Evolutionary conservation across 768 basidiomycete genomes (phyloP).

Genomic region (Naganishia randhawae): DNA sequence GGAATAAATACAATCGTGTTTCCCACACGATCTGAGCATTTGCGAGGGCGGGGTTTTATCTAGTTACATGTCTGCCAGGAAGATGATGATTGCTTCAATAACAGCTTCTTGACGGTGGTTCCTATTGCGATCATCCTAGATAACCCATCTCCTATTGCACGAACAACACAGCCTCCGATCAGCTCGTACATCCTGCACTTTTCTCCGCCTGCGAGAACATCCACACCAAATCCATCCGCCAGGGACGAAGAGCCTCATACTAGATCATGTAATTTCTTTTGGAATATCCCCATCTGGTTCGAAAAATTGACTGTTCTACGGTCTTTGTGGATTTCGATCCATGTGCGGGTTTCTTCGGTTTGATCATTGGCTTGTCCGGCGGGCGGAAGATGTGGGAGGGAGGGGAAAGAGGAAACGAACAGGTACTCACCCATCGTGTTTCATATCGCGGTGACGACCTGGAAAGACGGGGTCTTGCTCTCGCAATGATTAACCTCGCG

Average conservation of each 20-base stretch:
- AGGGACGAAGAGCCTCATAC: slow-evolving; percentile 14
- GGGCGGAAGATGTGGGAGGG: not conserved
- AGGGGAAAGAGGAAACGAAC: not conserved
- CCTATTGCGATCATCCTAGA: not conserved
- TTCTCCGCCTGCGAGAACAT: not conserved
- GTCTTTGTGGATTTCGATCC: slow-evolving; percentile 3
- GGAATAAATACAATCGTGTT: not conserved
- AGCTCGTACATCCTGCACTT: not conserved
- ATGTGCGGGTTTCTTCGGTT: slow-evolving; percentile 25
- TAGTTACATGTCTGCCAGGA: not conserved
- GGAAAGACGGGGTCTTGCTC: not conserved
- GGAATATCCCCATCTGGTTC: slow-evolving; percentile 21
- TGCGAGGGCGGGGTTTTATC: no score
- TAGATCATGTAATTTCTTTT: slow-evolving; percentile 21
- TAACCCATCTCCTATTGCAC: not conserved
- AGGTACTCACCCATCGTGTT: no score
- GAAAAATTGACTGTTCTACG: slow-evolving; percentile 5
- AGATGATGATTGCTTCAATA: not conserved
- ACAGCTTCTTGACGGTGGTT: no score
- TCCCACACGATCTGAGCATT: not conserved
- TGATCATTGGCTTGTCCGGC: slow-evolving; percentile 26
- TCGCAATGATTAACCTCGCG: not conserved
- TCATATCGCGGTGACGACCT: no score
- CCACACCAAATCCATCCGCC: not conserved
- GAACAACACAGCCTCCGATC: not conserved